Evolutionary conservation across 495 filamentous ascomycete genomes (phyloP), one percentile per base, ranked within the genome.

Genomic region (Glutinoglossum americanum): DNA sequence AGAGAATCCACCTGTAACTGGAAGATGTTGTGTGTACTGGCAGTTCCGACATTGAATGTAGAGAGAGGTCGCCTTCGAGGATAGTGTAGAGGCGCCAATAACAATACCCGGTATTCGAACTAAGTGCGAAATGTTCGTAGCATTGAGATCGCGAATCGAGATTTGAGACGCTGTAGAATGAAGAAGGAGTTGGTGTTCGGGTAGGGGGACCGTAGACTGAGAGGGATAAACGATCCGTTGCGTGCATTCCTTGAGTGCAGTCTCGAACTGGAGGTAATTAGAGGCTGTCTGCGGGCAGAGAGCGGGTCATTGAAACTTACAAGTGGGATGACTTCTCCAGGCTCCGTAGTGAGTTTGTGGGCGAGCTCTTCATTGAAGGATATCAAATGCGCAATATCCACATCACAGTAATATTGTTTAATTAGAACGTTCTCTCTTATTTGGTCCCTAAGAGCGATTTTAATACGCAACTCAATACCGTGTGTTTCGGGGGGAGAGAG

Each of bases 21-120:
- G 72, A 15, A 97, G 66, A 57, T 77, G 78, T 59, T 90, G 80
- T 17, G 74, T 73, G 60, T 87, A 78, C 53, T 80, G 76, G 72
- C 93, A 99, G 62, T 81, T 87, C 62, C 87, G 82, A 72, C 93
- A 99, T 72, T 89, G 83, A 58, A 97, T 83, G 63, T 83, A 75
- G 21, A 99, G 76, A 13, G 80, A 71, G 10, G 89, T 97, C 25
- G 93, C 84, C 74, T 97, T 97, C 10, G 90, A 96, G 17, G 89
- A 93, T 67, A 96, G 82, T 15, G 93, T 94, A 0, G 90, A 95
- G 53, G 93, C 93, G 53, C 93, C 90, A 65, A 99, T 97, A 49
- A 99, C 85, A 60, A 99, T 99, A 37, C 93, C 93, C 7, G 92
- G 90, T 49, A 97, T 94, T 49, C 93, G 81, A 27, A 99, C 89